A percentile compares a stretch with the other conserved stretches of the same genome.
These are phyloP conservation scores for Orbilia javanica DNA, from an alignment of 2,329 filamentous ascomycete species.

Conservation along the genomic window DNA sequence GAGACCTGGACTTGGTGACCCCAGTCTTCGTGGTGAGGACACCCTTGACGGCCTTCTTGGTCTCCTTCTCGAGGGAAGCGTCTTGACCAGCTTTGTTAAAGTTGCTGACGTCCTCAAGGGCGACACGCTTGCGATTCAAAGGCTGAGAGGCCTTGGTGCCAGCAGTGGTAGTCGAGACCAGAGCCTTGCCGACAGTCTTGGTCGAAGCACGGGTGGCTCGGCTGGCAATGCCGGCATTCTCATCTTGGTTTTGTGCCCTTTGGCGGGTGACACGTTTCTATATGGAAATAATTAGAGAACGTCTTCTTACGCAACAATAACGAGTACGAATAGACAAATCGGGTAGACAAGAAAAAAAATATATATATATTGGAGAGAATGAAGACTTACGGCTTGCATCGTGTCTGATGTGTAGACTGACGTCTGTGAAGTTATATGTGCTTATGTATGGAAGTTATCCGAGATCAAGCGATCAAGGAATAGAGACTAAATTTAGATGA, in stretches of 20 bases:
- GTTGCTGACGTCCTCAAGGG: conserved; percentile 95
- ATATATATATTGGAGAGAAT: too few relatives aligned
- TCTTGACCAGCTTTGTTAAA: conserved; percentile 80
- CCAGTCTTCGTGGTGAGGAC: conserved; percentile 81
- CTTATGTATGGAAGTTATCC: conserved; percentile 11
- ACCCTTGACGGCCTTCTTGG: conserved; percentile 71
- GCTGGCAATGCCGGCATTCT: conserved; percentile 55
- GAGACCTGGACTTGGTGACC: conserved; percentile 65
- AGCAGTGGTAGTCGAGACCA: conserved; percentile 26
- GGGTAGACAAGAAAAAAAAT: neutral
- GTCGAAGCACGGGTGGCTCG: conserved; percentile 56
- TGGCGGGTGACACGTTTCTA: conserved; percentile 58
- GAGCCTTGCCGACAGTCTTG: conserved; percentile 40
- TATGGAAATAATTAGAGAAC: neutral
- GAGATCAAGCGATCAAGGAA: conserved; percentile 56
- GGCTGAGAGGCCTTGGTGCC: conserved; percentile 70
- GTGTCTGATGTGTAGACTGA: conserved; percentile 27
- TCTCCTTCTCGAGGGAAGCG: conserved; percentile 75
- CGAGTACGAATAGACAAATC: neutral
- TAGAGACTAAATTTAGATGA: conserved; percentile 12
- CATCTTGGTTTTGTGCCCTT: conserved; percentile 53
- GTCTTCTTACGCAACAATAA: neutral
- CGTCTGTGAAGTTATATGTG: conserved; percentile 1
- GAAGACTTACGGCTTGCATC: conserved; percentile 55
- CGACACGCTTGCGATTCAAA: conserved; percentile 80